Evolutionary conservation across 139 green algal genomes (phyloP), one percentile per base, ranked within the genome.

Genomic region (Coelastrella sp.): DNA sequence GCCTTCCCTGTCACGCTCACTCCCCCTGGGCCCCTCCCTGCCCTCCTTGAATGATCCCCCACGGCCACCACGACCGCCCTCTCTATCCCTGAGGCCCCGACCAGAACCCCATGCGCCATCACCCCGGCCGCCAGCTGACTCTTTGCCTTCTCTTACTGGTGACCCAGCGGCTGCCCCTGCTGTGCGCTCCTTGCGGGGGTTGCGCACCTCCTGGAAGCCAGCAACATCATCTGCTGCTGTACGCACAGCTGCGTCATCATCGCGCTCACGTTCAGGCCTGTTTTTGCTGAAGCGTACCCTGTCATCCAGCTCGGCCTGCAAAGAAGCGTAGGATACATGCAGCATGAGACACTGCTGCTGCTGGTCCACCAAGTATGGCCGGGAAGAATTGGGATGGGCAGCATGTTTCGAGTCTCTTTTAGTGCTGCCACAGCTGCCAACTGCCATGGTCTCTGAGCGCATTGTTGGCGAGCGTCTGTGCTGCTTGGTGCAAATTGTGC

Each of bases 231-330:
- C 84, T n/a, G 10, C 65, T 65, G 82, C 63, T 88, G 83, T 56
- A 14, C 35, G 27, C n/a, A 49, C 49, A 14, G 68, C 20, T 58
- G 68, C 4, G 27, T 84, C 73, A 10, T 22, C 57, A 60, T 58
- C 61, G 73, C 87, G 87, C 75, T 78, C 78, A 7, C 65, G 65
- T 78, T 91, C 87, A 15, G 78, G 78, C 78, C 57, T 70, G 87
- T 85, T 86, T 87, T 88, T 90, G 66, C 80, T 85, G 60, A 92
- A 94, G 27, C 89, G 91, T 20, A 94, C 93, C 82, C 93, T 91
- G 72, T 94, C 90, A 56, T 96, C 93, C 49, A 95, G 87, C 89
- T 96, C 85, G 19, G 91, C 88, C 80, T 91, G 83, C 84, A 94
- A 84, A 60, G 25, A 22, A 95, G 91, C 7, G 78, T 60, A 25